Evolutionary conservation across 768 basidiomycete genomes (phyloP), one percentile per base, ranked within the genome.

Genomic region (Kwoniella botswanensis): DNA sequence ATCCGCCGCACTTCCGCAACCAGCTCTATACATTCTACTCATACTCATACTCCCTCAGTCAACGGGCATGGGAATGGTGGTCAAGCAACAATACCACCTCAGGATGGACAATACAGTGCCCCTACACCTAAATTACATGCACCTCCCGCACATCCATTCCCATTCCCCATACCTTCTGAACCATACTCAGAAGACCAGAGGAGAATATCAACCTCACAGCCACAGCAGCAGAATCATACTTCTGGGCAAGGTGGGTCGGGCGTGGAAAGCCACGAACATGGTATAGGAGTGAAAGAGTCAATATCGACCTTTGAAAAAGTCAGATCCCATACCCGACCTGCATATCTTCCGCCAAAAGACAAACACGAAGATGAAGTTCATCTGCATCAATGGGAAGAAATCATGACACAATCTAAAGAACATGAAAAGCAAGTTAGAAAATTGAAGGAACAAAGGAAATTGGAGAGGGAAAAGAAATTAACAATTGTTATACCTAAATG

Each of bases 311-410:
- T 81, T 43, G 81, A 82, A 18, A 77, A 81, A 54, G 76, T 82
- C 21, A 62, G 74, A 10, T 78, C 75, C 26, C 75, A 79, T 43
- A 83, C 82, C 21, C 67, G 82, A 63, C 79, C 76, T 13, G 71
- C 78, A 12, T 78, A 75, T 58, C 68, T 83, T 0, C 82, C 82
- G 2, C 82, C 82, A 1, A 83, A 83, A 68, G 71, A 72, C 15
- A 74, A 74, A 59, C 75, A 73, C 10, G 82, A 83, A 63, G 82
- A 83, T 46, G 77, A 80, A 61, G 63, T 67, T 24, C 82, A 83
- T 71, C 70, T 79, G 24, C 75, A 80, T 65, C 73, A 79, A 55
- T 83, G 82, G 82, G 78, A 81, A 65, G 70, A 74, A 54, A 82
- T 83, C 76, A 83, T 83, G 82, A 71, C 73, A 3, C 77, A 80